These are phyloP conservation scores for Crithidia sp. DNA, from an alignment of 208 protist species.

Conservation along the genomic window DNA sequence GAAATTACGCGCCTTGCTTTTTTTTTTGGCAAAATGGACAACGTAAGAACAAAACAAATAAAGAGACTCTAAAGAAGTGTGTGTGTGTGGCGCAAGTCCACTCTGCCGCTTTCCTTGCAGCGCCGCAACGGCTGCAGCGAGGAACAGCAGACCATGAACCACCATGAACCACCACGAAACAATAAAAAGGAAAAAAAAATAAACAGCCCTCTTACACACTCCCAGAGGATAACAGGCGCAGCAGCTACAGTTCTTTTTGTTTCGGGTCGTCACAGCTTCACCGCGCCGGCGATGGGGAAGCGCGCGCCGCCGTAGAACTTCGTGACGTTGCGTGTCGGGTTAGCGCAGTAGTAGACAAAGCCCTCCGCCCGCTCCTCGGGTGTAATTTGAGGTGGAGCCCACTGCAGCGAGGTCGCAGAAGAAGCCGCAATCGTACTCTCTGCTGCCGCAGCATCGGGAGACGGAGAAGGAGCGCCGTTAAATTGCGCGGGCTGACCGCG, in stretches of 20 bases:
- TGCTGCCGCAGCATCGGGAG: too few species aligned
- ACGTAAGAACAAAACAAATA: too few species aligned
- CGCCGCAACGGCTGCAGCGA: too few species aligned
- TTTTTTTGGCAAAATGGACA: too few species aligned
- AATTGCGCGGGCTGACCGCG: too few species aligned
- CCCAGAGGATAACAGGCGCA: too few species aligned
- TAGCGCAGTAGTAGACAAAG: slow-evolving; percentile 84
- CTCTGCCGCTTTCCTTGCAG: too few species aligned
- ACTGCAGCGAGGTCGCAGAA: not conserved
- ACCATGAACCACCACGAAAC: not conserved
- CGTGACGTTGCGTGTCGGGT: slow-evolving; percentile 32
- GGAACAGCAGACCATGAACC: too few species aligned
- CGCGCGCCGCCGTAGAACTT: slow-evolving; percentile 15
- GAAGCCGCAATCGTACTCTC: not conserved
- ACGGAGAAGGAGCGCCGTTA: too few species aligned
- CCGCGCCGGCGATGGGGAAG: not conserved
- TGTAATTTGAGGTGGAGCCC: slow-evolving; percentile 27
- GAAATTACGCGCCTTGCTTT: too few species aligned
- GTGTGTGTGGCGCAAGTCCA: too few species aligned
- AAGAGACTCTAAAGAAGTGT: too few species aligned
- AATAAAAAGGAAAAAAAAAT: slow-evolving; percentile 3
- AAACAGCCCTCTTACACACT: not conserved
- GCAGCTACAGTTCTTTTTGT: not conserved
- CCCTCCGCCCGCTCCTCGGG: slow-evolving; percentile 39
- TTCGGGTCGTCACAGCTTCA: not conserved